Evolutionary conservation across 495 filamentous ascomycete genomes (phyloP), one percentile per base, ranked within the genome.

Genomic region (Neurospora sp.): DNA sequence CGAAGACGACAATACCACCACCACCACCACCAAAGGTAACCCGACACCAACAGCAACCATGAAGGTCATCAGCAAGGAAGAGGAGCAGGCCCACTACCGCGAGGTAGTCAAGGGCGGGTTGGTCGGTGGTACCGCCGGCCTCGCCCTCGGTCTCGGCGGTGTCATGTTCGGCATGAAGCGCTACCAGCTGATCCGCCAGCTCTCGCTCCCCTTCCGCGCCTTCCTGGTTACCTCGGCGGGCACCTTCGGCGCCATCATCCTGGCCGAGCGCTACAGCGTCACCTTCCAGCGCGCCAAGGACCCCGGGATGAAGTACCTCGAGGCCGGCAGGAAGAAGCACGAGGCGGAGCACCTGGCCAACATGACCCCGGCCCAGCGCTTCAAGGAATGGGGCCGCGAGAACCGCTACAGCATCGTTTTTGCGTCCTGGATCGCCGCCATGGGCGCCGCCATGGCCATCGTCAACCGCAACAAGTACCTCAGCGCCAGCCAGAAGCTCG

Each of bases 41-140:
- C 48, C 68, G 39, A 31, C 71, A 70, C 39, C 59, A 39, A 72
- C 75, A 73, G 76, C 73, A 76, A 87, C 70, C 53, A 98, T 98
- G 95, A 98, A 98, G 90, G 83, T 98, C 77, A 87, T 98, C 79
- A 94, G 92, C 70, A 94, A 94, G 78, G 94, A 97, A 89, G 93
- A 98, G 86, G 94, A 97, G 84, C 79, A 83, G 70, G 86, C 83
- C 46, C 85, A 88, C 83, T 89, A 87, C 84, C 75, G 78, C 71
- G 84, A 87, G 39, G 94, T 96, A 68, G 75, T 98, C 70, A 89
- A 88, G 81, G 94, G 94, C 73, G 96, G 96, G 75, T 81, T 87
- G 73, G 75, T 89, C 72, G 96, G 96, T 75, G 89, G 89, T 42
- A 5, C 86, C 11, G 77, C 86, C 61, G 96, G 95, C 71, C 81